Percentiles rank a stretch among this genome's conserved stretches.
phyloP scores from a whole-genome alignment of 345 rosid genomes.

The Eucalyptus regnans region DNA sequence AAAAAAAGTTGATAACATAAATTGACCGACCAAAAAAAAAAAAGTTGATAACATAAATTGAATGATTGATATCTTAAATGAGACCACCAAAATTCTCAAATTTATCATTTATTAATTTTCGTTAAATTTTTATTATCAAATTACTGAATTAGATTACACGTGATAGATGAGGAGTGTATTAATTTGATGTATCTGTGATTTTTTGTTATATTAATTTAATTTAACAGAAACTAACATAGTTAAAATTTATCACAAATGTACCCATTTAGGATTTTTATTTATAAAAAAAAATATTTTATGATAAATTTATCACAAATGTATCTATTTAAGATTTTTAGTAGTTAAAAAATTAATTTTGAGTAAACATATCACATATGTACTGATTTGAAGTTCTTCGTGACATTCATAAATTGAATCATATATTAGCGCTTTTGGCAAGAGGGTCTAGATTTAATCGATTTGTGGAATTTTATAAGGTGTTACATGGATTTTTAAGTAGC shows the following conservation, averaged over 20 bases:
- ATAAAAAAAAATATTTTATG: accelerated
- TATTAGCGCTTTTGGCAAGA: not conserved
- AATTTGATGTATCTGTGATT: no score
- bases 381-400: accelerated
- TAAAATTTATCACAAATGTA: no score
- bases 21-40: no score
- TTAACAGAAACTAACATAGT: accelerated
- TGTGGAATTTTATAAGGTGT: not conserved
- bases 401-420: not conserved
- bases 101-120: no score
- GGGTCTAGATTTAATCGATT: not conserved
- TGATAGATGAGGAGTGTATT: accelerated
- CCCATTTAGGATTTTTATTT: accelerated
- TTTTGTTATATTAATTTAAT: no score
- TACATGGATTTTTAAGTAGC: not conserved
- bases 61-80: no score
- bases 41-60: not conserved
- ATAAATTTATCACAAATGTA: no score
- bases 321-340: accelerated
- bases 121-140: no score
- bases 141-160: no score
- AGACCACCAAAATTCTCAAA: no score
- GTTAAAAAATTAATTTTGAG: accelerated
- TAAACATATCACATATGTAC: accelerated
- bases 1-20: not conserved